Evolutionary conservation across 192 early-diverging fungal species (phyloP), one percentile per base, ranked within the genome.

Genomic region (Thamnidium elegans): DNA sequence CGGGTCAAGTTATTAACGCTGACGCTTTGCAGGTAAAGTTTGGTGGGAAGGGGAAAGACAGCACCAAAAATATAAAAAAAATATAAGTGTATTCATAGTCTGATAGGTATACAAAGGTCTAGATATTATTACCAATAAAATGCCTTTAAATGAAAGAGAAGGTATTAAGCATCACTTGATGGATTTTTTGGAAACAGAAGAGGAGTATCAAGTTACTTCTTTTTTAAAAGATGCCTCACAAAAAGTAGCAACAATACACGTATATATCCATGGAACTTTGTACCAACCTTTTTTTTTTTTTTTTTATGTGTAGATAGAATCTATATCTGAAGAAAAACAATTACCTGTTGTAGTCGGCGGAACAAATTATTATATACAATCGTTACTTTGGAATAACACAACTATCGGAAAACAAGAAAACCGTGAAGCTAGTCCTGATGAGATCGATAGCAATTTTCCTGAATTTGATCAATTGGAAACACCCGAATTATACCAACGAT

Each of bases 321-420:
- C 88, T 19, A 89, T 97, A 36, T 87, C 94, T 54, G 60, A 69
- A 20, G 81, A 90, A 11, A 69, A 87, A 55, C 75, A 80, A 17
- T 55, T 92, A 14, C 93, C 97, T 3, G 87, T 99, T 10, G 76
- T 99, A 7, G 95, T 95, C 7, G 97, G 97, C 39, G 97, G 97
- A 45, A 99, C 95, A 5, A 87, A 96, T 68, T 99, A 99, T 75
- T 99, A 99, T 72, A 86, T 99, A 31, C 97, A 99, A 69, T 88
- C 89, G 1, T 69, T 94, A 4, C 73, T 99, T 39, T 99, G 90
- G 84, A 74, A 83, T 39, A 81, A 93, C 43, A 83, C 86, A 0
- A 72, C 95, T 20, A 76, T 87, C 52, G 45, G 68, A 36, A 39
- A 10, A 9, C 36, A 39, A 20, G 67, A 68, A 3, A 54, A 64